Evolutionary conservation across 2,329 filamentous ascomycete genomes (phyloP), one percentile per base, ranked within the genome.

Genomic region (Daldinia sp.): DNA sequence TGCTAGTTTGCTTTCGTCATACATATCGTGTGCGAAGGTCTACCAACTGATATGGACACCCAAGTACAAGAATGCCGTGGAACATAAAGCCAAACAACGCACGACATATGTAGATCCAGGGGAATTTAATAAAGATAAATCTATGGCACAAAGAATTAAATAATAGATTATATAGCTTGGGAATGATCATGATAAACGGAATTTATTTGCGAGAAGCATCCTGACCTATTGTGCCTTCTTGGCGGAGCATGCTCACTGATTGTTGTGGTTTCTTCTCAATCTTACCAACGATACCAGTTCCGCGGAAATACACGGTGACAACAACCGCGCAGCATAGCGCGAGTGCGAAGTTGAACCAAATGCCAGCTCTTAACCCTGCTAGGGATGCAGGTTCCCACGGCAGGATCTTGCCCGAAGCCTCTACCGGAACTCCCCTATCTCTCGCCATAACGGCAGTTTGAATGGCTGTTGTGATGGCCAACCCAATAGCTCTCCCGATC

Each of bases 391-490:
- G 67, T 33, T 89, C 86, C 81, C 84, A 82, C 1, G 75, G 67
- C 56, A 73, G 26, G 9, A 86, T 78, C 0, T 80, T 68, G 0
- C 85, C 86, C 0, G 80, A 83, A 2, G 82, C 60, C 66, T 85
- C 75, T 0, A 88, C 81, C 0, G 76, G 54, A 0, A 85, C 80
- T 2, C 80, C 80, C 30, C 84, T 80, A 26, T 81, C 80, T 2
- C 80, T 76, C 0, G 86, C 86, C 79, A 89, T 86, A 23, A 90
- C 85, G 0, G 87, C 85, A 0, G 88, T 88, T 75, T 92, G 89
- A 1, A 91, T 81, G 0, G 89, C 88, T 0, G 90, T 91, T 2
- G 85, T 87, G 35, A 92, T 82, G 0, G 90, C 90, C 0, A 92
- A 80, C 1, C 88, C 86, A n/a, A 92, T 84, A 0, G 90, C 86